These are phyloP conservation scores for Bolboschoenoplectus hybrid DNA, from an alignment of 202 grass and related monocot genomes.

Conservation along the genomic window DNA sequence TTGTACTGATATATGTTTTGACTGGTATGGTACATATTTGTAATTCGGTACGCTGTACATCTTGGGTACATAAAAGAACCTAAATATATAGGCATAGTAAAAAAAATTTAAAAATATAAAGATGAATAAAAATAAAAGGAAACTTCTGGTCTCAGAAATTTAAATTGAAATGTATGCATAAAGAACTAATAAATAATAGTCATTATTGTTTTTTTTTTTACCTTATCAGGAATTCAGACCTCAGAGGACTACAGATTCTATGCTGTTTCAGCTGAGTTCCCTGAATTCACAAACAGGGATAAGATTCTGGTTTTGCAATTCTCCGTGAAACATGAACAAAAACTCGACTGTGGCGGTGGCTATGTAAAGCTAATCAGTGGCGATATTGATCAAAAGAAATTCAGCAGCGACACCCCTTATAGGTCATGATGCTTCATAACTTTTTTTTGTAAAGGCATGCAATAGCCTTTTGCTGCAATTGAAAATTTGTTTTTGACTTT, in stretches of 20 bases:
- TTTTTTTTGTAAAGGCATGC: background rate
- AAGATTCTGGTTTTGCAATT: constrained; percentile 70
- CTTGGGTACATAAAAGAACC: too few species aligned
- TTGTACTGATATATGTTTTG: background rate
- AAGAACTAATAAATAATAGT: background rate
- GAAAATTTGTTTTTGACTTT: too few species aligned
- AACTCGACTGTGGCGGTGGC: constrained; percentile 68
- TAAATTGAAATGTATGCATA: background rate
- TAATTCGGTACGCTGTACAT: background rate
- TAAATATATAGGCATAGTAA: too few species aligned
- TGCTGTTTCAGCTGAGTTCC: constrained; percentile 63
- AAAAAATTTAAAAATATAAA: background rate
- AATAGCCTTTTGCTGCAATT: too few species aligned
- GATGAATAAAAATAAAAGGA: too few species aligned
- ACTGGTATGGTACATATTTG: background rate
- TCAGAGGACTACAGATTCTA: constrained; percentile 75
- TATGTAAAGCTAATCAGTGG: constrained; percentile 65
- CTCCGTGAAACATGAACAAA: constrained; percentile 75
- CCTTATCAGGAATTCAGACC: constrained; percentile 67
- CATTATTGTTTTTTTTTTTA: background rate
- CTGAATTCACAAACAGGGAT: constrained; percentile 62
- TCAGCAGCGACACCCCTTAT: constrained; percentile 68
- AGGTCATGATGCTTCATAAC: constrained; percentile 42
- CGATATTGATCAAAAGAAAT: constrained; percentile 65
- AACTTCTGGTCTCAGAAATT: background rate